Conservation (phyloP, 1,284 basidiomycete genomes). For the Coniferiporia sulphurascens region DNA sequence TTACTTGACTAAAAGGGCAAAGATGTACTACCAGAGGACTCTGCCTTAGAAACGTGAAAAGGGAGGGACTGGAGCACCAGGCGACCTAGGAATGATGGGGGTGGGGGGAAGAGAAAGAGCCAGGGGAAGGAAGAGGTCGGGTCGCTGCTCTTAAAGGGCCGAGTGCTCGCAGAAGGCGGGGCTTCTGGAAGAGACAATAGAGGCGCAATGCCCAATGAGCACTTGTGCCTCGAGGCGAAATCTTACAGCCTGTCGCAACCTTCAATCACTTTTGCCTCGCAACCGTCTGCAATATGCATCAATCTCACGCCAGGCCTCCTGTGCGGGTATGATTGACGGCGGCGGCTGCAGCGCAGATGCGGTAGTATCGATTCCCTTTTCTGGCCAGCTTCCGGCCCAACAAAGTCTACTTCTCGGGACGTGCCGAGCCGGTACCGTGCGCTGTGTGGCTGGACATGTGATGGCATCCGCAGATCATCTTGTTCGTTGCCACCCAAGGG, state of each 20-base stretch:
- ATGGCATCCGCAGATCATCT: too few species aligned
- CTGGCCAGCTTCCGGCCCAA: too few species aligned
- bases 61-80: slow-evolving; percentile 23
- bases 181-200: not conserved
- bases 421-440: too few species aligned
- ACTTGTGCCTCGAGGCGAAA: not conserved
- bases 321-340: too few species aligned
- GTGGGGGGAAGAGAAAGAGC: slow-evolving; percentile 22
- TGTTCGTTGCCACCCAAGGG: too few species aligned
- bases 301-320: not conserved
- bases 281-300: not conserved
- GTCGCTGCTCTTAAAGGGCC: slow-evolving; percentile 1
- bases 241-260: too few species aligned
- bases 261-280: not conserved
- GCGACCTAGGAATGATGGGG: slow-evolving; percentile 4
- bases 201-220: not conserved
- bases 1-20: slow-evolving; percentile 13
- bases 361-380: too few species aligned
- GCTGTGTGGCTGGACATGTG: too few species aligned
- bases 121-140: slow-evolving; percentile 22
- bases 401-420: too few species aligned
- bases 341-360: too few species aligned
- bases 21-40: slow-evolving; percentile 23
- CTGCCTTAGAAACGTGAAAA: slow-evolving; percentile 19
- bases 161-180: not conserved